Base-by-base conservation (phyloP, 208 protist genomes). In the Jaenimonas drosophilae region DNA sequence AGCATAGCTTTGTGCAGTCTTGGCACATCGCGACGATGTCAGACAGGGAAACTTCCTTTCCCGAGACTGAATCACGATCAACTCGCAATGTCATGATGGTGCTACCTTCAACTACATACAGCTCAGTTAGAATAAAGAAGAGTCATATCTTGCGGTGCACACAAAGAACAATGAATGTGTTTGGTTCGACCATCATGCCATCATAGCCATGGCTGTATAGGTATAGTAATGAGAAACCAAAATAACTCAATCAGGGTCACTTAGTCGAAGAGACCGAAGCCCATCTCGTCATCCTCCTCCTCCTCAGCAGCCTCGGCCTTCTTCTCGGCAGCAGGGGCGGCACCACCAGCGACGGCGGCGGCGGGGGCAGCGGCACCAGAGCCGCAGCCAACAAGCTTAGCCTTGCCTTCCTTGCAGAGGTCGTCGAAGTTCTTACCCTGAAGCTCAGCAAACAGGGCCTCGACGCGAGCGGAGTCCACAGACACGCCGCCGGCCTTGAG, bases 241-340 rank as follows among this genome's bases (percentile, higher is more conserved):
- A 6, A 42, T 25, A 11, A 20, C 14, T 21, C 19, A 24, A 42
- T 14, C 37, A 25, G 16, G 29, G 31, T 12, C 19, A 14, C 48
- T 77, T 83, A 94, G 68, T 94, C 88, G 48, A 95, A 94, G 39
- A 94, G 85, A 65, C 82, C 86, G 44, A 94, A 91, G 55, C 77
- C 86, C 81, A 91, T 91, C 25, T 83, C 78, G 33, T 94, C 85
- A 27, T 70, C 81, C 52, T 94, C 79, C 48, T 88, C 77, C 54
- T 89, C 82, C 19, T 70, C 51, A 4, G 63, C 62, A 46, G 56
- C 61, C 52, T 77, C 80, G 42, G 67, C 56, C 52, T 79, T 64
- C 14, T 64, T 49, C 19, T 56, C 60, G 12, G 65, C 75, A 23
- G 70, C 56, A 7, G 71, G 58, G 45, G 80, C 77, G 14, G 78